These are phyloP conservation scores for Ophiocytium majus DNA, from an alignment of 352 stramenopile genomes.

Conservation along the genomic window DNA sequence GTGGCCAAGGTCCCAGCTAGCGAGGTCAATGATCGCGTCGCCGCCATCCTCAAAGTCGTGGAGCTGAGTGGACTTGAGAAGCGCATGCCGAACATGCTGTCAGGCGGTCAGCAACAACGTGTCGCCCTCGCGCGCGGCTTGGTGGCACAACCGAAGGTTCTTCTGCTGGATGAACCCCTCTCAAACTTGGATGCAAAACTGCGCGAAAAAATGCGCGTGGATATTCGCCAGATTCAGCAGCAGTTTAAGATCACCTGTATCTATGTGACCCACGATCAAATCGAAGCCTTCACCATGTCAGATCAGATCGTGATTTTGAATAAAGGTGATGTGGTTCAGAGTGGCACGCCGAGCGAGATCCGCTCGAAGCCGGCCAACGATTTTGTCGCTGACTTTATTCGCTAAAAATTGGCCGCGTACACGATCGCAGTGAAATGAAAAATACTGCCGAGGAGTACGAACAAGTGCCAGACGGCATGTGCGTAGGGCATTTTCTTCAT, in stretches of 20 bases:
- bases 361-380: not conserved
- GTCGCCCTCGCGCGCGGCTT: not conserved
- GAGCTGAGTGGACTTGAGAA: not conserved
- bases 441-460: too few relatives aligned
- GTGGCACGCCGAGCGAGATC: not conserved
- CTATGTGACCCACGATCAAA: slow-evolving; percentile 1
- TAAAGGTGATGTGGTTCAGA: not conserved
- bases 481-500: too few relatives aligned
- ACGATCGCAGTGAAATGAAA: too few relatives aligned
- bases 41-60: not conserved
- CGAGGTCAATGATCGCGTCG: not conserved
- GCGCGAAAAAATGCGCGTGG: not conserved
- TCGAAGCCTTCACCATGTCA: not conserved
- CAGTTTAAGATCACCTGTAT: not conserved
- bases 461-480: too few relatives aligned
- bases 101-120: not conserved
- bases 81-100: not conserved
- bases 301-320: not conserved
- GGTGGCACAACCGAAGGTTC: not conserved
- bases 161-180: slow-evolving; percentile 3
- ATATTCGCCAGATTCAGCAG: not conserved
- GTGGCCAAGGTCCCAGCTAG: not conserved
- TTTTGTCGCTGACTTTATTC: slow-evolving; percentile 6
- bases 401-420: too few relatives aligned
- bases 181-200: slow-evolving; percentile 17